A percentile compares a stretch with the other conserved stretches of the same genome.
Evolutionary conservation across 306 rosid species (phyloP).

Genomic region (Prunus fruticosa): DNA sequence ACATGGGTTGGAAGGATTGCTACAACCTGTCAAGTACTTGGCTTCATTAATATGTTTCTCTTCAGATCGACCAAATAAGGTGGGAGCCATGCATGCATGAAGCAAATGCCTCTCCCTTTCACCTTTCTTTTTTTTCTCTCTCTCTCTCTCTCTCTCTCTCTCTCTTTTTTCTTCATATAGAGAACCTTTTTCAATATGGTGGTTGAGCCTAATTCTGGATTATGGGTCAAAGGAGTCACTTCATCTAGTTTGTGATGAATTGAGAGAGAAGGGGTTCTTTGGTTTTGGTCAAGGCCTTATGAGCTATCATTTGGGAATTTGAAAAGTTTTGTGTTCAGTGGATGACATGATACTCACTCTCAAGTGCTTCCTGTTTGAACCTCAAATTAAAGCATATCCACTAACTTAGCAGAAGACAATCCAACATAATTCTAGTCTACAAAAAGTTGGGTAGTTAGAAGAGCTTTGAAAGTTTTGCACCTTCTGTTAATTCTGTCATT

Average conservation of each 20-base stretch:
- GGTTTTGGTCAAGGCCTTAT: slow-evolving; percentile 15
- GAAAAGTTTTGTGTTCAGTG: slow-evolving; percentile 13
- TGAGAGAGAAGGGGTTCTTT: not conserved
- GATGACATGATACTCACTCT: slow-evolving; percentile 32
- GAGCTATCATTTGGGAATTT: slow-evolving; percentile 16
- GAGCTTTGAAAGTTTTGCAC: slow-evolving; percentile 2
- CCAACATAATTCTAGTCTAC: slow-evolving; percentile 6
- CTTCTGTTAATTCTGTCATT: slow-evolving; percentile 1
- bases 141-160: slow-evolving; percentile 3
- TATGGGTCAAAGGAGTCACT: slow-evolving; percentile 11
- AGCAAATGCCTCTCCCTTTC: slow-evolving; percentile 12
- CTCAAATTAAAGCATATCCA: slow-evolving; percentile 18
- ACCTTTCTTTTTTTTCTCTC: not conserved
- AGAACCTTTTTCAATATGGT: not conserved
- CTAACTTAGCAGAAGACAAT: slow-evolving; percentile 7
- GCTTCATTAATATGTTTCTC: slow-evolving; percentile 6
- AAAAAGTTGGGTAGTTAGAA: not conserved
- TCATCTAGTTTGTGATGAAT: not conserved
- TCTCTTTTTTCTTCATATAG: not conserved
- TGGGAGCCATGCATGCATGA: slow-evolving; percentile 16
- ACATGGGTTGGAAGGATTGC: slow-evolving; percentile 5
- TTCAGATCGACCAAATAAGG: slow-evolving; percentile 3
- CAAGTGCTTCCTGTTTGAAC: slow-evolving; percentile 29
- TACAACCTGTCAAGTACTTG: slow-evolving; percentile 2
- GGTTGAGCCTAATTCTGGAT: not conserved